Evolutionary conservation across 192 early-diverging fungal genomes (phyloP), one percentile per base, ranked within the genome.

Genomic region (Chytriomyces sp.): DNA sequence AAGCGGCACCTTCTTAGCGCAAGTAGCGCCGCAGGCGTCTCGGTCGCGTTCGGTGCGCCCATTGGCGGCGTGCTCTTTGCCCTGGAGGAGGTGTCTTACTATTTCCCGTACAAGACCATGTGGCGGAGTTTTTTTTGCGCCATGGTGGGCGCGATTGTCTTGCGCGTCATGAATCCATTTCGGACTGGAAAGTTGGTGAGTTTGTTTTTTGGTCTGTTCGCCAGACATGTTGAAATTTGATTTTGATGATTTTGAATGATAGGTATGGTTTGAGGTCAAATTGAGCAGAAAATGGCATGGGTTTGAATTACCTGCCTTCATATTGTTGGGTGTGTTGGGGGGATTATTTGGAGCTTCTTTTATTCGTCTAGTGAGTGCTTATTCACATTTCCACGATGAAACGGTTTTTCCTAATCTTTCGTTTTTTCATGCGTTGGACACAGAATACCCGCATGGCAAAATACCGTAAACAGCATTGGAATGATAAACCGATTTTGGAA

Each of bases 91-190:
- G 89, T 99, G 74, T 94, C 94, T 70, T 91, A 93, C 40, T 93
- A 91, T 69, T 98, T 99, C 66, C 94, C 95, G 2, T 91, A 91
- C 34, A 91, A 93, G 72, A 96, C 96, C 0, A 93, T 99, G 89
- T 97, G 94, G 93, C 84, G 93, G 26, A 92, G 91, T 59, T 99
- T 99, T 79, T 94, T 99, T 80, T 95, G 94, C 77, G 96, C 96
- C 2, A 89, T 99, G 84, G 89, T 97, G 7, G 96, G 93, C 0
- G 96, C 95, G 1, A 90, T 96, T 28, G 93, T 93, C 17, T 78
- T 99, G 54, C 62, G 83, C 40, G 38, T 84, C 14, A 77, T 83
- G 36, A 78, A 99, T 76, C 98, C 98, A 12, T 96, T 96, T 70
- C 82, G 96, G 44, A 97, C 96, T 5, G 96, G 96, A 39, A 99